Evolutionary conservation across 2,329 filamentous ascomycete genomes (phyloP).

Genomic region (Aspergillus flavus): DNA sequence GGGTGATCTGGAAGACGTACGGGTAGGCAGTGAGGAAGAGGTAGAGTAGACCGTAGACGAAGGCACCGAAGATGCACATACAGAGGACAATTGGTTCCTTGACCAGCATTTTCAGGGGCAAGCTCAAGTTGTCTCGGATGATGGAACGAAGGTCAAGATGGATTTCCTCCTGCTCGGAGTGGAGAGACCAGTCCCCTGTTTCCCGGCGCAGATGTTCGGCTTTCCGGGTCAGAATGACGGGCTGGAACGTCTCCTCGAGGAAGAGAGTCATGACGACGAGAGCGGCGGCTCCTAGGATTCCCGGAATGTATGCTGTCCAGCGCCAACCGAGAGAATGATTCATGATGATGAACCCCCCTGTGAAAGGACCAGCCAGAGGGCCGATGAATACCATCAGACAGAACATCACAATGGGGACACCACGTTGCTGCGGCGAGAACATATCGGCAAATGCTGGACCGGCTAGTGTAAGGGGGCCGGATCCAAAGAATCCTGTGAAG

Average conservation of each 20-base stretch:
- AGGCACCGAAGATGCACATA: conserved; percentile 32
- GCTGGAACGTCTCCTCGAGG: conserved; percentile 56
- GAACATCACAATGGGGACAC: conserved; percentile 50
- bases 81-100: conserved; percentile 44
- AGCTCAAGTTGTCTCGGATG: background rate
- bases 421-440: conserved; percentile 52
- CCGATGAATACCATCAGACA: conserved; percentile 55
- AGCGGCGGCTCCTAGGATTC: conserved; percentile 53
- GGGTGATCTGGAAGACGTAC: conserved; percentile 45
- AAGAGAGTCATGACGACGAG: conserved; percentile 40
- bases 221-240: conserved; percentile 54
- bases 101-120: conserved; percentile 36
- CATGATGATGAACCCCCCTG: conserved; percentile 57
- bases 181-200: conserved; percentile 45
- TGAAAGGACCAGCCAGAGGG: conserved; percentile 55
- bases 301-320: conserved; percentile 52
- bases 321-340: conserved; percentile 51
- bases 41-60: conserved; percentile 47
- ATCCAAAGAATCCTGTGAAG: background rate
- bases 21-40: conserved; percentile 51
- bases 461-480: background rate
- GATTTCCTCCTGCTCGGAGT: background rate
- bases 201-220: conserved; percentile 52
- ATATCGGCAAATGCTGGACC: conserved; percentile 59
- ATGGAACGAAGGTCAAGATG: background rate